Evolutionary conservation across 1,139 yeast genomes (phyloP).

Genomic region (Pichia sp.): DNA sequence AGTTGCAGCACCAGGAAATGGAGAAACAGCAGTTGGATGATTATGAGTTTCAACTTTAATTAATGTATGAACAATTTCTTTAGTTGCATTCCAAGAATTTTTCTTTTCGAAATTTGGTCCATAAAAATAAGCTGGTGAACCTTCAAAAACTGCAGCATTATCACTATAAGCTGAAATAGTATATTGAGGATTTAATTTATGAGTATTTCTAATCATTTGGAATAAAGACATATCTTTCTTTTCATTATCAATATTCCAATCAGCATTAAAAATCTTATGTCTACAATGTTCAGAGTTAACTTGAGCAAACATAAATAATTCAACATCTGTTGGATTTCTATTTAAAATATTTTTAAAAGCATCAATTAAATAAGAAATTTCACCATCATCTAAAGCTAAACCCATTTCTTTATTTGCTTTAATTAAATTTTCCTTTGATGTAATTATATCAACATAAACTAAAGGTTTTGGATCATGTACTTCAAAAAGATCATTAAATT

Average conservation of each 20-base stretch:
- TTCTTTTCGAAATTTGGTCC: constrained; percentile 66
- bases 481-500: constrained; percentile 63
- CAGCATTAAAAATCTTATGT: constrained; percentile 97
- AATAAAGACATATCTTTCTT: constrained; percentile 70
- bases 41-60: constrained; percentile 98
- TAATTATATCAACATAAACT: constrained; percentile 59
- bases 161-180: constrained; percentile 95
- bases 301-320: constrained; percentile 98
- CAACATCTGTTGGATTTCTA: constrained; percentile 96
- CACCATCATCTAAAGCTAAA: constrained; percentile 87
- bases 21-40: constrained; percentile 99
- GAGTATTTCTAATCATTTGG: constrained; percentile 95
- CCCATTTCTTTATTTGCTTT: constrained; percentile 82
- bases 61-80: constrained; percentile 80
- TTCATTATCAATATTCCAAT: constrained; percentile 91
- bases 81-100: constrained; percentile 65
- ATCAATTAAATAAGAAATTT: constrained; percentile 75
- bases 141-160: constrained; percentile 96
- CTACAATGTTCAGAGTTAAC: constrained; percentile 99
- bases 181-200: constrained; percentile 63
- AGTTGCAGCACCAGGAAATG: constrained; percentile 99
- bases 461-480: constrained; percentile 83
- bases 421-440: constrained; percentile 56
- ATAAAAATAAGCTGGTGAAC: constrained; percentile 65
- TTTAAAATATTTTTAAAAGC: constrained; percentile 72